Percentiles rank a stretch among this genome's conserved stretches.
phyloP scores from a whole-genome alignment of 768 basidiomycete species.

The Boletus speciosus region DNA sequence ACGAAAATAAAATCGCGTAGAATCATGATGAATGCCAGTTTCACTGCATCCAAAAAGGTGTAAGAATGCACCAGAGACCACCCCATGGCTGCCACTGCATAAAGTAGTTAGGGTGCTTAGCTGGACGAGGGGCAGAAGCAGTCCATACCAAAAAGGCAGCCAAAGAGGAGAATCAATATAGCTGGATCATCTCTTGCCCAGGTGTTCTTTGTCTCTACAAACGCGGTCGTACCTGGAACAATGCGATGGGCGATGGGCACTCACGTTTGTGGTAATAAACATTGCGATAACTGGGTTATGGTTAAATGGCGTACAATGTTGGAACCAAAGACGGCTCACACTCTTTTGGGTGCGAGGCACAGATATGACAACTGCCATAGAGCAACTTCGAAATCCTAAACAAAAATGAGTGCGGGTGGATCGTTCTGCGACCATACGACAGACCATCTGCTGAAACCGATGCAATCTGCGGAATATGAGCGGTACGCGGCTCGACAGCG shows the following conservation, averaged over 20 bases:
- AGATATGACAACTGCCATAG: conserved; percentile 95
- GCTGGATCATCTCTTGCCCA: conserved; percentile 99
- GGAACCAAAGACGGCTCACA: conserved; percentile 47
- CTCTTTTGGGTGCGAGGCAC: conserved; percentile 87
- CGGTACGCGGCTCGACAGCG: conserved; percentile 58
- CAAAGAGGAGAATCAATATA: conserved; percentile 81
- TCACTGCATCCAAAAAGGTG: conserved; percentile 49
- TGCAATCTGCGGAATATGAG: conserved; percentile 77
- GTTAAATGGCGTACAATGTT: conserved; percentile 10
- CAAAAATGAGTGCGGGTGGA: neutral
- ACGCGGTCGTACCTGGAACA: neutral
- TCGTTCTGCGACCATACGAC: conserved; percentile 12
- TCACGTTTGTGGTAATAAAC: conserved; percentile 97
- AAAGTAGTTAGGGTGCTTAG: neutral
- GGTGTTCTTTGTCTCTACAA: conserved; percentile 90
- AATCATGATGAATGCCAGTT: conserved; percentile 77
- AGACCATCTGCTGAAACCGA: conserved; percentile 84
- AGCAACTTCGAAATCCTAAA: conserved; percentile 93
- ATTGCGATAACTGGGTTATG: conserved; percentile 71
- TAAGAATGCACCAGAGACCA: conserved; percentile 87
- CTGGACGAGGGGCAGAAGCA: neutral
- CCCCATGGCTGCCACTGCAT: conserved; percentile 69
- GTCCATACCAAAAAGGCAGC: conserved; percentile 63
- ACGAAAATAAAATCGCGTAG: conserved; percentile 82
- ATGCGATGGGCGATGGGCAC: conserved; percentile 20